A percentile compares a stretch with the other conserved stretches of the same genome.
phyloP scores from a whole-genome alignment of 1,284 basidiomycete species.

The Cutaneotrichosporon sp. region DNA sequence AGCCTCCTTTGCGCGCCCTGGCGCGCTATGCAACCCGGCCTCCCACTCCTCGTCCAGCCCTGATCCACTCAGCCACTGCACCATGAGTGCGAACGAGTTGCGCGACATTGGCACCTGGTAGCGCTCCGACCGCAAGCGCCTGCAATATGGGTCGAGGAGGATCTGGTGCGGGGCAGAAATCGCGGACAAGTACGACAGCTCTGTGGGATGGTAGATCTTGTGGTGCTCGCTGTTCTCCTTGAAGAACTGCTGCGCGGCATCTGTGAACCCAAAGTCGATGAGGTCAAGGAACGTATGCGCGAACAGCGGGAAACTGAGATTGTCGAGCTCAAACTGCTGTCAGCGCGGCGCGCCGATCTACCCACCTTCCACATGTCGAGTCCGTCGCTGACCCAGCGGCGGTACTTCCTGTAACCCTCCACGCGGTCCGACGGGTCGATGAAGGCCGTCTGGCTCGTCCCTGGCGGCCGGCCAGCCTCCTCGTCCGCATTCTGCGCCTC shows the following conservation, averaged over 20 bases:
- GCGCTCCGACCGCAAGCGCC: constrained; percentile 82
- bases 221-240: constrained; percentile 66
- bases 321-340: constrained; percentile 81
- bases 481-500: constrained; percentile 66
- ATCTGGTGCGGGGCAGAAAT: constrained; percentile 81
- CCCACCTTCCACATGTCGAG: constrained; percentile 89
- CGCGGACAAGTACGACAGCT: constrained; percentile 74
- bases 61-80: constrained; percentile 92
- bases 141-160: constrained; percentile 72
- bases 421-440: constrained; percentile 78
- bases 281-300: constrained; percentile 96
- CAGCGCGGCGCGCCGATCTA: constrained; percentile 57
- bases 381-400: constrained; percentile 55
- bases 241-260: constrained; percentile 79
- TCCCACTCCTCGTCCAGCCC: constrained; percentile 75
- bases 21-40: constrained; percentile 62
- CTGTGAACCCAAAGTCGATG: constrained; percentile 81
- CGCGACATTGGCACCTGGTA: constrained; percentile 87
- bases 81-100: constrained; percentile 82
- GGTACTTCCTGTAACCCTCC: constrained; percentile 67
- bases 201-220: constrained; percentile 63
- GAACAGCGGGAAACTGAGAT: constrained; percentile 88
- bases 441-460: constrained; percentile 36
- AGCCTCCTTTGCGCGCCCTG: constrained; percentile 58
- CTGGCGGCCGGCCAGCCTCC: constrained; percentile 64